These are phyloP conservation scores for Lomentospora prolificans DNA, from an alignment of 2,329 filamentous ascomycete species.

Conservation along the genomic window DNA sequence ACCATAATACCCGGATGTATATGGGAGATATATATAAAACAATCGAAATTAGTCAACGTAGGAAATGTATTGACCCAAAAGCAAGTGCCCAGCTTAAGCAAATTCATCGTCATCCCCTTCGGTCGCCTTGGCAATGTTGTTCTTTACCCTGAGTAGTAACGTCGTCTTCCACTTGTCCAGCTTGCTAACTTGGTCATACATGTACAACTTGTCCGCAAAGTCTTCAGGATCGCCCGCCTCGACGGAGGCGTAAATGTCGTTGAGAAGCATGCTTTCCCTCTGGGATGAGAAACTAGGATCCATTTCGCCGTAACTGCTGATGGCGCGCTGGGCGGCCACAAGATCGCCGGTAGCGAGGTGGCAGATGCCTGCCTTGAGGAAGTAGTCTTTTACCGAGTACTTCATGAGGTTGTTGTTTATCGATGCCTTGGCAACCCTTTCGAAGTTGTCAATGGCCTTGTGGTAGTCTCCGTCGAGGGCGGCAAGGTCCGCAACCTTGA, in stretches of 20 bases:
- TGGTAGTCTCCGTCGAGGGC: conserved; percentile 77
- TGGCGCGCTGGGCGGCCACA: conserved; percentile 67
- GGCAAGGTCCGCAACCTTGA: conserved; percentile 83
- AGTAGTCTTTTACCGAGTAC: conserved; percentile 91
- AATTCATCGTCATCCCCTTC: conserved; percentile 20
- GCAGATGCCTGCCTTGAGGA: conserved; percentile 89
- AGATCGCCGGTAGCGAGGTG: conserved; percentile 66
- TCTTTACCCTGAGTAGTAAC: conserved; percentile 73
- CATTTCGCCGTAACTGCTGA: conserved; percentile 73
- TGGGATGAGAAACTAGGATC: conserved; percentile 68
- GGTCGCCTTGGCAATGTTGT: conserved; percentile 55
- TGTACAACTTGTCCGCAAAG: conserved; percentile 78
- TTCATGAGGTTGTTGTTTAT: conserved; percentile 88
- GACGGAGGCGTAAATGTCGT: conserved; percentile 65
- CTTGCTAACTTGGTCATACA: conserved; percentile 87
- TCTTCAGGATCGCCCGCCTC: conserved; percentile 70
- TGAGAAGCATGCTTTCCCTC: conserved; percentile 71
- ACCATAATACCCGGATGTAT: no score
- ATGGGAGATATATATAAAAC: background rate
- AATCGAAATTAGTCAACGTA: background rate
- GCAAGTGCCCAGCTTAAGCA: conserved; percentile 10
- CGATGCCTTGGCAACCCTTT: conserved; percentile 68
- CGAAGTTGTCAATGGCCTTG: conserved; percentile 72
- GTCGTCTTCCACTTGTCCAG: conserved; percentile 97
- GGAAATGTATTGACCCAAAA: no score